These are phyloP conservation scores for Sporothrix brunneoviolacea DNA, from an alignment of 2,329 filamentous ascomycete species.

Conservation along the genomic window DNA sequence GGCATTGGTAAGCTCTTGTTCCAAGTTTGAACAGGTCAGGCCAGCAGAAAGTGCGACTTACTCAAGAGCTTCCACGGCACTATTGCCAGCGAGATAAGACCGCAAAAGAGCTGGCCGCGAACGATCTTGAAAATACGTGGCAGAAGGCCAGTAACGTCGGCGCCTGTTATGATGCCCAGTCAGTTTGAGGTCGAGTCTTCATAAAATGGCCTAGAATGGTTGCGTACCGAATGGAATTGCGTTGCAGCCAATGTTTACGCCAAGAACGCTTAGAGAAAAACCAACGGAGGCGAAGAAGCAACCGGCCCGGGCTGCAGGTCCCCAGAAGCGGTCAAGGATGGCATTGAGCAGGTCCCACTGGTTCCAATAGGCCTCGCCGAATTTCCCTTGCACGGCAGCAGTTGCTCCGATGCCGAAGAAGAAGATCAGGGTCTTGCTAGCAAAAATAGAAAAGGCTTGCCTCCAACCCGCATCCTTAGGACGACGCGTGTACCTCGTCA, in stretches of 20 bases:
- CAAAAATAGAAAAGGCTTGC: constrained; percentile 30
- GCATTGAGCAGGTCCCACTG: constrained; percentile 17
- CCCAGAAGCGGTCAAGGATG: constrained; percentile 19
- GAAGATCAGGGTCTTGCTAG: constrained; percentile 18
- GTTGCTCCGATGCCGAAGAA: constrained; percentile 37
- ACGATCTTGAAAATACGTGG: constrained; percentile 32
- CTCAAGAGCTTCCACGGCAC: constrained; percentile 21
- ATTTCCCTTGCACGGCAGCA: constrained; percentile 35
- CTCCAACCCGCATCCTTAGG: constrained; percentile 17
- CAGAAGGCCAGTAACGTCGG: constrained; percentile 29
- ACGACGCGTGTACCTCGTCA: constrained; percentile 32
- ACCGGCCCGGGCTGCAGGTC: constrained; percentile 13
- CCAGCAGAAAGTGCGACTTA: constrained; percentile 6
- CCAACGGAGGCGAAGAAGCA: constrained; percentile 18
- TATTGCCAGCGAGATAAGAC: constrained; percentile 17
- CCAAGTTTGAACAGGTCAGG: no score
- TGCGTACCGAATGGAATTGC: constrained; percentile 30
- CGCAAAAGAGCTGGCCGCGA: constrained; percentile 23
- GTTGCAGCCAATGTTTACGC: constrained; percentile 23
- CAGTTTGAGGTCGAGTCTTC: no score
- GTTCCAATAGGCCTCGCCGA: constrained; percentile 26
- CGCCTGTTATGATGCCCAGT: no score
- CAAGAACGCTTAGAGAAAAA: constrained; percentile 17
- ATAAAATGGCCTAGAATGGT: no score
- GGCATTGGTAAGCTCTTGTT: neutral